phyloP scores from a whole-genome alignment of 371 early-diverging fungal species.

The Syncephalis fuscata region DNA sequence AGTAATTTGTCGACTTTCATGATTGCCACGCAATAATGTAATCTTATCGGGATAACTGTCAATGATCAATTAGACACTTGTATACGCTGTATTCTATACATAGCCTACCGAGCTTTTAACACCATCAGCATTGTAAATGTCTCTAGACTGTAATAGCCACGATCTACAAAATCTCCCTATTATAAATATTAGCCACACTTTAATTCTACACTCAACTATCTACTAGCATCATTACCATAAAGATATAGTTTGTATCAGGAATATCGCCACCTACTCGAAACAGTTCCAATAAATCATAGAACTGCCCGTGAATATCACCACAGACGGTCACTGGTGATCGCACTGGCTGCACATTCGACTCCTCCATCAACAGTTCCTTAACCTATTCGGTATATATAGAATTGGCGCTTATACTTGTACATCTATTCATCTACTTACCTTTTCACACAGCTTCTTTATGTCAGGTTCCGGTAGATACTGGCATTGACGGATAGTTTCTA shows the following conservation, averaged over 20 bases:
- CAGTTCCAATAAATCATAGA: slow-evolving; percentile 95
- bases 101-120: slow-evolving; percentile 53
- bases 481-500: slow-evolving; percentile 75
- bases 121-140: slow-evolving; percentile 88
- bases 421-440: slow-evolving; percentile 23
- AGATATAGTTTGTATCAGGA: slow-evolving; percentile 94
- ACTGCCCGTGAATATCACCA: slow-evolving; percentile 98
- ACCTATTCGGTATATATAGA: slow-evolving; percentile 29
- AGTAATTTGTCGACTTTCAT: slow-evolving; percentile 98
- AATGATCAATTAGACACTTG: not conserved
- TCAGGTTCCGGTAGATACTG: slow-evolving; percentile 81
- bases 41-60: slow-evolving; percentile 90
- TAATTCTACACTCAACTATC: too few species aligned
- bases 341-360: slow-evolving; percentile 92
- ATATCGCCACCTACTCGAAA: slow-evolving; percentile 97
- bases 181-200: not conserved
- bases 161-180: slow-evolving; percentile 98
- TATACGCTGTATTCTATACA: not conserved
- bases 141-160: slow-evolving; percentile 97
- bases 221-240: slow-evolving; percentile 47
- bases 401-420: not conserved
- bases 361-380: slow-evolving; percentile 82
- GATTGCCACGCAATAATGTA: slow-evolving; percentile 96
- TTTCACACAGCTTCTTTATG: slow-evolving; percentile 92
- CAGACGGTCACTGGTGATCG: slow-evolving; percentile 92